These are phyloP conservation scores for Thuja plicata DNA, from an alignment of 83 land plant genomes.

Conservation along the genomic window DNA sequence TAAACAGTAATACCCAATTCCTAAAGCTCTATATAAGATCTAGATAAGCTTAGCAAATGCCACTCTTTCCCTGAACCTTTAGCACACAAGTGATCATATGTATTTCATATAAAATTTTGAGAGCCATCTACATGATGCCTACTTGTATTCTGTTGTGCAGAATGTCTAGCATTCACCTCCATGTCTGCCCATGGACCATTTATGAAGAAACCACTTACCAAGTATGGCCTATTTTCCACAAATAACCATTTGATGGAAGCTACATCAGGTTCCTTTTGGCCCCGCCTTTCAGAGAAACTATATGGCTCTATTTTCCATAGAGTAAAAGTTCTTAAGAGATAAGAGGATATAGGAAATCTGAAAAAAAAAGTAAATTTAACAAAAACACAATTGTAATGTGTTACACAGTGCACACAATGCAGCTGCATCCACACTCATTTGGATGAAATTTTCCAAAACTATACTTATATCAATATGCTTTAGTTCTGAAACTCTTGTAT, in stretches of 20 bases:
- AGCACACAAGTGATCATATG: conserved; percentile 67
- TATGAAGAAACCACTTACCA: conserved; percentile 60
- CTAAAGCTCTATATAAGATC: not conserved
- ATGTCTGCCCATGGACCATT: conserved; percentile 25
- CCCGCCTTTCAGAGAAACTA: conserved; percentile 71
- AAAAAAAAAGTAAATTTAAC: conserved; percentile 2
- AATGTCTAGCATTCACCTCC: conserved; percentile 7
- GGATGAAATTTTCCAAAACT: not conserved
- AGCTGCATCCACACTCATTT: not conserved
- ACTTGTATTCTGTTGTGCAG: conserved; percentile 5
- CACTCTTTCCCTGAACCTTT: conserved; percentile 68
- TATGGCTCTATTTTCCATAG: conserved; percentile 67
- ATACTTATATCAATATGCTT: not conserved
- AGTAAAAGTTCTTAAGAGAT: not conserved
- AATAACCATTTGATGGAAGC: conserved; percentile 77
- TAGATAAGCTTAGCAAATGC: conserved; percentile 67
- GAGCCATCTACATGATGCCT: conserved; percentile 11
- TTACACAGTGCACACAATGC: no score
- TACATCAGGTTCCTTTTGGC: conserved; percentile 88
- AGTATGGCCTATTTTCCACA: conserved; percentile 84
- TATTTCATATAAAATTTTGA: conserved; percentile 53
- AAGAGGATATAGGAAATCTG: not conserved
- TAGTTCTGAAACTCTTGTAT: not conserved
- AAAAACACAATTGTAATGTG: not conserved
- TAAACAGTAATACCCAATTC: not conserved